Conservation (phyloP, 306 rosid species). For the Medicago ruthenica region DNA sequence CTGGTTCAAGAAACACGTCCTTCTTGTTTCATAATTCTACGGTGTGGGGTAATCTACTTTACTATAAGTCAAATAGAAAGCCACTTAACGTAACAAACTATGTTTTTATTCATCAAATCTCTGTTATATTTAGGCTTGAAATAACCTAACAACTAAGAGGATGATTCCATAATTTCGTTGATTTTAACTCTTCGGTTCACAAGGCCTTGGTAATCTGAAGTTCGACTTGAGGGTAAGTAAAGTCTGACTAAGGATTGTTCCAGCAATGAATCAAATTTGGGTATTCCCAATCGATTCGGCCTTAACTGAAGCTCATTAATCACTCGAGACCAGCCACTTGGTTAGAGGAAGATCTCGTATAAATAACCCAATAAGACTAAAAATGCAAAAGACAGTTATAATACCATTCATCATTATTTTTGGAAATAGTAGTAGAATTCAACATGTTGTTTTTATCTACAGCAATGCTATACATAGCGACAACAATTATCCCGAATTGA, state of each 20-base stretch:
- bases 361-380: not conserved
- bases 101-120: not conserved
- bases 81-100: not conserved
- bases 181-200: not conserved
- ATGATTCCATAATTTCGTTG: not conserved
- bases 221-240: not conserved
- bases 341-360: not conserved
- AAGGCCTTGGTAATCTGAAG: not conserved
- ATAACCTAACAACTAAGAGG: conserved; percentile 1
- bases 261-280: not conserved
- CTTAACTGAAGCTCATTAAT: not conserved
- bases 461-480: too few relatives aligned
- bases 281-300: not conserved
- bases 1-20: not conserved
- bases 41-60: not conserved
- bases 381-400: not conserved
- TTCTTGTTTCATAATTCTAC: not conserved
- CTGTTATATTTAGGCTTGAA: conserved; percentile 4
- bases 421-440: not conserved
- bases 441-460: not conserved
- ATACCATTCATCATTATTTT: not conserved
- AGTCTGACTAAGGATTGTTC: not conserved
- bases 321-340: not conserved
- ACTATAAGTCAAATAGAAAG: not conserved
- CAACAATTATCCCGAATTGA: too few relatives aligned